These are phyloP conservation scores for Candida odintsovae DNA, from an alignment of 805 yeast species.

Conservation along the genomic window DNA sequence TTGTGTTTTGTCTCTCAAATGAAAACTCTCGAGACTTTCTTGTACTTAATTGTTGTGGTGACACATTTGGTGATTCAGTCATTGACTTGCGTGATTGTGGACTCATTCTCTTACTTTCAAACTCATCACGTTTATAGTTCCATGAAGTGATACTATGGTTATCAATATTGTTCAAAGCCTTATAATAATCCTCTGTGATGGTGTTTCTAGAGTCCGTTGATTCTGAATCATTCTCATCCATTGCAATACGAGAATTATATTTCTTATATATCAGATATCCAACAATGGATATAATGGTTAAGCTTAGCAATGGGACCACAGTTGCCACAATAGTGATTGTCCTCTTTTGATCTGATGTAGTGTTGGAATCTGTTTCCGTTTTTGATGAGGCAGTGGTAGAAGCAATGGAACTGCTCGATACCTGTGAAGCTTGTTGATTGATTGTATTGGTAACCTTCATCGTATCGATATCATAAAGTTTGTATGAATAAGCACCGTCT, in stretches of 20 bases:
- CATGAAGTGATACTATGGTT: constrained; percentile 21
- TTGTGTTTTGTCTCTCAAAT: constrained; percentile 2
- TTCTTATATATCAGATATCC: constrained; percentile 5
- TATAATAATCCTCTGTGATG: constrained; percentile 13
- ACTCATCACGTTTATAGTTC: constrained; percentile 20
- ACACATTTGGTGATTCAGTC: constrained; percentile 1
- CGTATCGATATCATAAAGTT: constrained; percentile 36
- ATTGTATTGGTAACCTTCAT: constrained; percentile 26
- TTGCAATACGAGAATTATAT: background rate
- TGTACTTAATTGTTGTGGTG: constrained; percentile 1
- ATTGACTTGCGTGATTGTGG: background rate
- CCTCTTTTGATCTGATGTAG: background rate
- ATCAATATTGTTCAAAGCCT: constrained; percentile 17
- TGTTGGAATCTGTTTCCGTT: background rate
- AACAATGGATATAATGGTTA: constrained; percentile 8
- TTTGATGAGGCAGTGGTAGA: background rate
- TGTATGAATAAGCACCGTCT: constrained; percentile 26
- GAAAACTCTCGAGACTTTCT: constrained; percentile 8
- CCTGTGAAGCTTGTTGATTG: background rate
- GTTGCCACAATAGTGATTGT: constrained; percentile 18
- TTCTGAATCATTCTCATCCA: constrained; percentile 3
- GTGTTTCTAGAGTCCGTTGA: constrained; percentile 2
- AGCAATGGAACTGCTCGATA: background rate
- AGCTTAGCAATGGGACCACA: constrained; percentile 15
- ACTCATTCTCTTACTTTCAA: constrained; percentile 4